Evolutionary conservation across 2,329 filamentous ascomycete genomes (phyloP).

Genomic region (Huntiella abstrusa): DNA sequence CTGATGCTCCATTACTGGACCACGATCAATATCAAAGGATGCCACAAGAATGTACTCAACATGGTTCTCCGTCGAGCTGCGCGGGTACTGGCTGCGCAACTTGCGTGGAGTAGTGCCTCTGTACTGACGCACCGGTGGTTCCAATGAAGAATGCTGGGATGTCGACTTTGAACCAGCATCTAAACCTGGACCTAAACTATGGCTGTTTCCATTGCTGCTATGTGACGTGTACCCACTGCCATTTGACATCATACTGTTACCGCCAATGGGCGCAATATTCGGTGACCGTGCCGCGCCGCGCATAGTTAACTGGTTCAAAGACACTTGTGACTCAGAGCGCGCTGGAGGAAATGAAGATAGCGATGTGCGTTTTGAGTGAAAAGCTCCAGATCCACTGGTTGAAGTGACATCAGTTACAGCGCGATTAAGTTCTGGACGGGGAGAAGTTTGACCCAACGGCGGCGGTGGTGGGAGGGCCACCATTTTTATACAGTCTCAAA

Average conservation of each 20-base stretch:
- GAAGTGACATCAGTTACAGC: constrained; percentile 6
- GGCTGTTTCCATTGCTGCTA: constrained; percentile 5
- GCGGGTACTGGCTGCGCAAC: constrained; percentile 56
- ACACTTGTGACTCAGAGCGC: constrained; percentile 38
- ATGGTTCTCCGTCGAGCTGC: constrained; percentile 66
- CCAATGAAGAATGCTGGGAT: constrained; percentile 41
- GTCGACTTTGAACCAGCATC: constrained; percentile 15
- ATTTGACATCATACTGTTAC: constrained; percentile 19
- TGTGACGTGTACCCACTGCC: not conserved
- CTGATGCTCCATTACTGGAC: constrained; percentile 96
- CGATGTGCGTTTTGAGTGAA: constrained; percentile 28
- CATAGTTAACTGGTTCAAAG: constrained; percentile 16
- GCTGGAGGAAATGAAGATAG: constrained; percentile 45
- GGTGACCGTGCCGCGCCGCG: constrained; percentile 28
- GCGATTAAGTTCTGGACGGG: constrained; percentile 7
- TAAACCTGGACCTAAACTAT: not conserved
- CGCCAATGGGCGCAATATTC: constrained; percentile 22
- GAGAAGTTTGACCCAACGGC: constrained; percentile 2
- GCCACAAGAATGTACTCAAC: constrained; percentile 97
- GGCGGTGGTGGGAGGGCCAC: constrained; percentile 3
- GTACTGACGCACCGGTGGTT: constrained; percentile 25
- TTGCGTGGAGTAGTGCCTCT: constrained; percentile 33
- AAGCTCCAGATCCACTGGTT: not conserved
- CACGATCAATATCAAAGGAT: constrained; percentile 90
- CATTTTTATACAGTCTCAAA: constrained; percentile 9